Conservation (phyloP, 306 rosid species). For the Lotus japonicus region DNA sequence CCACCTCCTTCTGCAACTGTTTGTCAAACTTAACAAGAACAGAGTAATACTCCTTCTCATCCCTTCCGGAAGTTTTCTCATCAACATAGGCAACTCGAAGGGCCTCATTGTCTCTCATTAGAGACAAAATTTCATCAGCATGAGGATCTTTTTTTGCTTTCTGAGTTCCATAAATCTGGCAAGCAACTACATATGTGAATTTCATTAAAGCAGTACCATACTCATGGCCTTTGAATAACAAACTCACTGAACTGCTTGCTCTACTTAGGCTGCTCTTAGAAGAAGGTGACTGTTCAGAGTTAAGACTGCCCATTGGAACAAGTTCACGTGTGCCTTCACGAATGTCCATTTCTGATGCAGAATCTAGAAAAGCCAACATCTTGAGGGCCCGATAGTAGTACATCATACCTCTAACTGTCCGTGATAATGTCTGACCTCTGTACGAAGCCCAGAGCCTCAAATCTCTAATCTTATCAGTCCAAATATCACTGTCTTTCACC, state of each 20-base stretch:
- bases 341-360: constrained; percentile 94
- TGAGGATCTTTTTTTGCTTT: constrained; percentile 56
- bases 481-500: constrained; percentile 60
- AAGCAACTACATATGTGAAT: constrained; percentile 86
- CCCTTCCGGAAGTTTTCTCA: constrained; percentile 31
- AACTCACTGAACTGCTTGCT: constrained; percentile 49
- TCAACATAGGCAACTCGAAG: constrained; percentile 49
- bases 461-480: constrained; percentile 76
- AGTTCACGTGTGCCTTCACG: constrained; percentile 83
- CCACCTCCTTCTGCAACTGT: constrained; percentile 41
- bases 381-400: constrained; percentile 89
- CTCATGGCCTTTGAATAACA: constrained; percentile 87
- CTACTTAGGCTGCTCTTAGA: constrained; percentile 60
- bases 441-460: constrained; percentile 95
- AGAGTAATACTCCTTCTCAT: constrained; percentile 38
- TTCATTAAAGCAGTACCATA: constrained; percentile 92
- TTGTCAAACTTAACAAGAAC: constrained; percentile 49
- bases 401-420: constrained; percentile 99
- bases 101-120: constrained; percentile 41
- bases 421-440: constrained; percentile 85
- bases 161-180: constrained; percentile 93
- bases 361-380: constrained; percentile 89
- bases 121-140: constrained; percentile 42
- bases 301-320: constrained; percentile 54
- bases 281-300: constrained; percentile 40